Evolutionary conservation across 495 filamentous ascomycete species (phyloP).

Genomic region (Talaromyces thailandensis): DNA sequence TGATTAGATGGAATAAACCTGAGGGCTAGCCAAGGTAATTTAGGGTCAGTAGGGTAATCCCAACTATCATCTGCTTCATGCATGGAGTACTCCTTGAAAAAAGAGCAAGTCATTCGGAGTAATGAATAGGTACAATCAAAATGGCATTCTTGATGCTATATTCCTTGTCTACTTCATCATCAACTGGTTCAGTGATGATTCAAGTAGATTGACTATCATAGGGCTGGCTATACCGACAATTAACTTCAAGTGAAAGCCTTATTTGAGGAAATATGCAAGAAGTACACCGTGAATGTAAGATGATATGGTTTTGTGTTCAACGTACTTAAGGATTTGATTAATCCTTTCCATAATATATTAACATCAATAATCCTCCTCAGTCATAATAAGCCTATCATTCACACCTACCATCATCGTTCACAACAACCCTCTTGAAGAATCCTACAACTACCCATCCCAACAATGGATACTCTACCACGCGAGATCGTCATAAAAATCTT

Average conservation of each 20-base stretch:
- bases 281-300: background rate
- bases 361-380: background rate
- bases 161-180: background rate
- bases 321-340: background rate
- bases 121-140: background rate
- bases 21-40: background rate
- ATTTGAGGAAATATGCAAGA: background rate
- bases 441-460: background rate
- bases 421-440: background rate
- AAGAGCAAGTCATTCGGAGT: background rate
- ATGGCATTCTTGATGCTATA: background rate
- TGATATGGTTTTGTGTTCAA: background rate
- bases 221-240: background rate
- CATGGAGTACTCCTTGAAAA: background rate
- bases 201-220: background rate
- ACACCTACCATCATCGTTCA: no score
- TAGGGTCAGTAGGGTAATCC: background rate
- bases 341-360: background rate
- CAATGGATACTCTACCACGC: background rate
- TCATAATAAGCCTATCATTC: background rate
- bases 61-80: background rate
- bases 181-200: background rate
- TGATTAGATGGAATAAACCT: no score
- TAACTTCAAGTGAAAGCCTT: background rate
- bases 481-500: background rate